Conservation (phyloP, 2,329 filamentous ascomycete species). For the Daldinia eschscholtzii region DNA sequence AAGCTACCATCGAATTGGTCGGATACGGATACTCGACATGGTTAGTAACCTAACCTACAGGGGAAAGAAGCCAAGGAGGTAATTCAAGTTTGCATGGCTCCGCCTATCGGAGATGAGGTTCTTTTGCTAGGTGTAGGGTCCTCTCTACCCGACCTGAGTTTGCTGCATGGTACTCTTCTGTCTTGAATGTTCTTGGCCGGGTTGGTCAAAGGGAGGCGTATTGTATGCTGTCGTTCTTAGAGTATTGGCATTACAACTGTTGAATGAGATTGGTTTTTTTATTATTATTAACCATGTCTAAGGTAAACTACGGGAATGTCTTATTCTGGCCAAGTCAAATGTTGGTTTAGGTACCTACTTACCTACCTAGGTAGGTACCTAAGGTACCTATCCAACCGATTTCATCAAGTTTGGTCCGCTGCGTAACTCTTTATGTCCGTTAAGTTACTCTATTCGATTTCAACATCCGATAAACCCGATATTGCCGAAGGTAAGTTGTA, state of each 20-base stretch:
- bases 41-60: conserved; percentile 17
- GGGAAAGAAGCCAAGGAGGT: conserved; percentile 27
- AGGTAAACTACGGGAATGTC: not conserved
- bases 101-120: conserved; percentile 24
- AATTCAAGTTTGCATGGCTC: conserved; percentile 26
- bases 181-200: conserved; percentile 40
- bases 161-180: conserved; percentile 28
- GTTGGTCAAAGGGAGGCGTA: conserved; percentile 35
- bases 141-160: conserved; percentile 21
- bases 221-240: conserved; percentile 35
- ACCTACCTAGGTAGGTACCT: no score
- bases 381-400: not conserved
- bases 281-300: not conserved
- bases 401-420: not conserved
- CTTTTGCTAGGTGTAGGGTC: conserved; percentile 21
- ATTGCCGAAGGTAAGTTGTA: not conserved
- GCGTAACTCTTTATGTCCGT: not conserved
- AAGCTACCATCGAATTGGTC: conserved; percentile 20
- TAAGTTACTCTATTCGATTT: not conserved
- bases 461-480: not conserved
- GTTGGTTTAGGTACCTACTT: no score
- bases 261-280: conserved; percentile 43
- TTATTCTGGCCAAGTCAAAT: not conserved
- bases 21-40: conserved; percentile 26
- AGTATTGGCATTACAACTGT: conserved; percentile 37